Percentiles rank a stretch among this genome's conserved stretches.
These are phyloP conservation scores for Puccinia hordei DNA, from an alignment of 1,284 basidiomycete genomes.

Conservation along the genomic window DNA sequence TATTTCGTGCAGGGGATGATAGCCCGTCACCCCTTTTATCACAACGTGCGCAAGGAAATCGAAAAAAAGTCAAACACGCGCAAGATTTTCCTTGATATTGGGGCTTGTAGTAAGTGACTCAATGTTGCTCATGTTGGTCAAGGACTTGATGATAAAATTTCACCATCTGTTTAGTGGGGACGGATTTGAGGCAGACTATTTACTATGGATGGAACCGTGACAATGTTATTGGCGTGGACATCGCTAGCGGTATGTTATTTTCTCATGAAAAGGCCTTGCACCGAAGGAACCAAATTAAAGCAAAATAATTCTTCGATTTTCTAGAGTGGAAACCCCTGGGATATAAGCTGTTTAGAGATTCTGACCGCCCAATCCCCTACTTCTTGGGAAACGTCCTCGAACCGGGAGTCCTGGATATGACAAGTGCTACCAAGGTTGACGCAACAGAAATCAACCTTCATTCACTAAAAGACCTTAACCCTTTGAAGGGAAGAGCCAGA, in stretches of 20 bases:
- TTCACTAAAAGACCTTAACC: slow-evolving; percentile 21
- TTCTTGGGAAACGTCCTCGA: slow-evolving; percentile 27
- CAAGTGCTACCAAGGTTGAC: not conserved
- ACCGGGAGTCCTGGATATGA: not conserved
- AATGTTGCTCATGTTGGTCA: no score
- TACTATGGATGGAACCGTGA: slow-evolving; percentile 34
- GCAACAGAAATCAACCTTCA: not conserved
- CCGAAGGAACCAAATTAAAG: not conserved
- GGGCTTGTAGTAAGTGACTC: slow-evolving; percentile 4
- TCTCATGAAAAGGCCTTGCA: not conserved
- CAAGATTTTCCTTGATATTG: slow-evolving; percentile 22
- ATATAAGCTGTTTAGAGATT: slow-evolving; percentile 13
- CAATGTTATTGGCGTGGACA: slow-evolving; percentile 9
- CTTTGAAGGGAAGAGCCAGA: slow-evolving; percentile 3
- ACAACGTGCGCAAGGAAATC: not conserved
- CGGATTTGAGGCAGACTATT: slow-evolving; percentile 17
- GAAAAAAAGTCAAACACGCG: not conserved
- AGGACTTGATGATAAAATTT: not conserved
- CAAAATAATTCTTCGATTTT: not conserved
- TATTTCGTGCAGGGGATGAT: slow-evolving; percentile 22
- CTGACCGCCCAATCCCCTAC: not conserved
- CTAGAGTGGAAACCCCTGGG: slow-evolving; percentile 12
- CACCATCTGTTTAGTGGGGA: slow-evolving; percentile 6
- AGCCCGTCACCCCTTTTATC: not conserved
- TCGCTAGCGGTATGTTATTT: not conserved